A percentile compares a stretch with the other conserved stretches of the same genome.
phyloP scores from a whole-genome alignment of 2,329 filamentous ascomycete species.

The Dothiorella sarmentorum region DNA sequence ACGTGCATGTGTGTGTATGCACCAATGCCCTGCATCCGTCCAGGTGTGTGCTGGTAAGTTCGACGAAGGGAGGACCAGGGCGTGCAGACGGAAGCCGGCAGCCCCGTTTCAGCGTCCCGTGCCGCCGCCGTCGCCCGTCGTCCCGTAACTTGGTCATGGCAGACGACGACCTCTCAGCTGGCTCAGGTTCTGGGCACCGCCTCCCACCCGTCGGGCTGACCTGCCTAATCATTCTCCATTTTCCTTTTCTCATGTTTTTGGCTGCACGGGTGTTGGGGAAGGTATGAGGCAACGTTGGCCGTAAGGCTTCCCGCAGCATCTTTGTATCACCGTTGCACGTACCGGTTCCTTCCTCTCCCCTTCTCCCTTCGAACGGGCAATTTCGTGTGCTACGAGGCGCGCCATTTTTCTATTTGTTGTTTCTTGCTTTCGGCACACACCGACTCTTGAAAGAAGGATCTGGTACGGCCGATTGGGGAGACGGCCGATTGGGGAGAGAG shows the following conservation, averaged over 20 bases:
- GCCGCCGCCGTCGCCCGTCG: background rate
- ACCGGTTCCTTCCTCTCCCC: background rate
- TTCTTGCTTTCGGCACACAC: background rate
- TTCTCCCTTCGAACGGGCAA: background rate
- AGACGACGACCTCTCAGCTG: no score
- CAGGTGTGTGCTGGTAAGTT: background rate
- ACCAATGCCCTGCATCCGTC: background rate
- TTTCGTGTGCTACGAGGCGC: background rate
- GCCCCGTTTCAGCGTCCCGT: background rate
- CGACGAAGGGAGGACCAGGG: background rate
- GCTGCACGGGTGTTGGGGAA: background rate
- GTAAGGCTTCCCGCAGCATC: constrained; percentile 14
- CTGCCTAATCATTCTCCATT: no score
- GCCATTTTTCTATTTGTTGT: background rate
- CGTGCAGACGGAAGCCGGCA: constrained; percentile 1
- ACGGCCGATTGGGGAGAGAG: background rate
- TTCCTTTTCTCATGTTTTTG: no score
- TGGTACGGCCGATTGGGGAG: background rate
- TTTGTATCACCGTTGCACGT: constrained; percentile 5
- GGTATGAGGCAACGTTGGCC: background rate
- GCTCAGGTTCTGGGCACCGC: no score
- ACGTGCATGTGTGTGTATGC: background rate
- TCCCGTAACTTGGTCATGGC: no score
- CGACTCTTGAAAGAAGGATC: background rate
- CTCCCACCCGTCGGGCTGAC: no score